Evolutionary conservation across 805 yeast species (phyloP), one percentile per base, ranked within the genome.

Genomic region (Candida quercuum): DNA sequence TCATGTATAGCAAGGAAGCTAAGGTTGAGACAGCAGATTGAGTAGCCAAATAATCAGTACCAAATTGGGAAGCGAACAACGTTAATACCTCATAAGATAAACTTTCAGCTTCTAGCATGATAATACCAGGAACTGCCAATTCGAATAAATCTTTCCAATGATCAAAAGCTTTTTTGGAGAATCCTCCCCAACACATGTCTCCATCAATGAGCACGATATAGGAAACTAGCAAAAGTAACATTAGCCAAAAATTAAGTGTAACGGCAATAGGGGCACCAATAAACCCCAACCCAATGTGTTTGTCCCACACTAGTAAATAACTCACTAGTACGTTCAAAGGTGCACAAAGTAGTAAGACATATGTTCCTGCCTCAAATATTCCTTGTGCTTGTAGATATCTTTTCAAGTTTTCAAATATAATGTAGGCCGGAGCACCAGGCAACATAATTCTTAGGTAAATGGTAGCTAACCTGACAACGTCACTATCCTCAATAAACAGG

Each of bases 341-440:
- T 1, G 85, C 78, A 26, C 80, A 72, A 3, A 81, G 42, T 17
- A 75, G 52, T 28, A 86, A 62, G 5, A 78, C 82, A 44, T 78
- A 75, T 6, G 94, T 83, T 9, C 89, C 82, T 5, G 95, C 95
- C 52, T 85, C 81, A 66, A 84, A 88, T 12, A 86, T 79, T 23
- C 86, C 86, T 59, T 87, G 96, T 0, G 94, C 86, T 63, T 86
- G 96, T 40, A 87, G 60, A 51, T 73, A 86, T 40, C 95, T 67
- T 60, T 88, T 87, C 20, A 87, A 78, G 29, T 86, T 74, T 60
- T 88, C 96, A 57, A 87, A 87, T 11, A 83, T 42, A 32, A 84
- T 69, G 48, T 80, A 75, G 0, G 89, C 94, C 1, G 96, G 96
- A 7, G 85, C 76, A 16, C 94, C 95, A 36, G 79, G 54, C 4